These are phyloP conservation scores for Chionographis japonica DNA, from an alignment of 106 monocot genomes.

Conservation along the genomic window DNA sequence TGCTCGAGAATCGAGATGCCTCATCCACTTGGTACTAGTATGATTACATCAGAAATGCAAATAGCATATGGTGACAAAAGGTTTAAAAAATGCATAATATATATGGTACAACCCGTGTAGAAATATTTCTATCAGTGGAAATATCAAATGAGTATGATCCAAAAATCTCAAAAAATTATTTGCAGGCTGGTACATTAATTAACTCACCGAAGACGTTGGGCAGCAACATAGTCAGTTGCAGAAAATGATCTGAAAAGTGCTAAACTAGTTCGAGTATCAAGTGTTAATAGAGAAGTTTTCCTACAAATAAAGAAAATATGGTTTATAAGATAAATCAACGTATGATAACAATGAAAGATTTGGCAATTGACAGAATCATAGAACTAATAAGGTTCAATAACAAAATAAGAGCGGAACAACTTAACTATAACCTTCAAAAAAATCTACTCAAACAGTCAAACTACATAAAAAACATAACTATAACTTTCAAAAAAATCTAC, in stretches of 20 bases:
- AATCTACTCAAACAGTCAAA: slow-evolving; percentile 8
- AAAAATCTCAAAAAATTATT: too few species aligned
- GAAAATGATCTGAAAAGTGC: slow-evolving; percentile 72
- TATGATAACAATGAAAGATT: background rate
- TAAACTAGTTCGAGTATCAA: slow-evolving; percentile 72
- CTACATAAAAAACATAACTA: slow-evolving; percentile 4
- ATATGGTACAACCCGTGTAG: too few species aligned
- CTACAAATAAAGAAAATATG: slow-evolving; percentile 29
- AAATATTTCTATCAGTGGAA: too few species aligned
- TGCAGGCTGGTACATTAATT: too few species aligned
- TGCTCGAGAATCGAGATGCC: too few species aligned
- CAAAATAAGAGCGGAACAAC: background rate
- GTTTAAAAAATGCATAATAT: too few species aligned
- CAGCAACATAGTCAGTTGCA: slow-evolving; percentile 84
- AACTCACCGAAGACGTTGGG: slow-evolving; percentile 78
- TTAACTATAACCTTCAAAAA: background rate
- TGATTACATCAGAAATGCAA: too few species aligned
- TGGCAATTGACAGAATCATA: too few species aligned
- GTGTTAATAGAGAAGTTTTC: slow-evolving; percentile 50
- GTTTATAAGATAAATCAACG: background rate
- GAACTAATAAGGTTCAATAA: background rate
- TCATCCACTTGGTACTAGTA: too few species aligned
- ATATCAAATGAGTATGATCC: too few species aligned
- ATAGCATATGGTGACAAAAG: too few species aligned
- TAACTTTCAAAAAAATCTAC: slow-evolving; percentile 2